Conservation (phyloP, 169 alveolate genomes). For the Pseudocohnilembus persalinus region DNA sequence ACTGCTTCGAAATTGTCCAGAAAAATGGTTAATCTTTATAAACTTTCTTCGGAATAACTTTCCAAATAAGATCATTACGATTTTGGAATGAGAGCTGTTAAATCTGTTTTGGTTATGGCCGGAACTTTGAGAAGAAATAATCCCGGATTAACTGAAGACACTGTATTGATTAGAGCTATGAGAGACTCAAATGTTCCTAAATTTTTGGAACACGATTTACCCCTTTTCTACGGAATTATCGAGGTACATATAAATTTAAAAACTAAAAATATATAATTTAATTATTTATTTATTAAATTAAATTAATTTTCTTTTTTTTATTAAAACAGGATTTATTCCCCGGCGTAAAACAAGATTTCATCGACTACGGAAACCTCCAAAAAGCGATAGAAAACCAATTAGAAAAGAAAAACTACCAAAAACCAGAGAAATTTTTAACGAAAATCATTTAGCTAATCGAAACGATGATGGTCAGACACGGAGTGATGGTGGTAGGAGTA, state of each 20-base stretch:
- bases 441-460: constrained; percentile 92
- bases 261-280: too few relatives aligned
- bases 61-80: constrained; percentile 88
- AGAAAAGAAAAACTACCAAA: constrained; percentile 61
- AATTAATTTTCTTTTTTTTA: too few relatives aligned
- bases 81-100: constrained; percentile 91
- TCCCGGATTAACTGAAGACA: constrained; percentile 78
- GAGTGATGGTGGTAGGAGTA: constrained; percentile 90
- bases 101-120: constrained; percentile 88
- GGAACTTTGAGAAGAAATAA: constrained; percentile 82
- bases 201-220: constrained; percentile 86
- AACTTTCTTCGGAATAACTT: constrained; percentile 83
- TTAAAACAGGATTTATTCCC: constrained; percentile 92
- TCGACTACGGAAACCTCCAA: constrained; percentile 81
- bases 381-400: constrained; percentile 83
- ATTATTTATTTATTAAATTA: too few relatives aligned
- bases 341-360: constrained; percentile 74
- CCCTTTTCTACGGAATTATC: constrained; percentile 83
- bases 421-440: constrained; percentile 84
- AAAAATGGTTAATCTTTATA: constrained; percentile 87
- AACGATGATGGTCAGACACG: constrained; percentile 93
- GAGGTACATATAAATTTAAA: too few relatives aligned
- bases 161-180: constrained; percentile 88
- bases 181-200: constrained; percentile 89
- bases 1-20: constrained; percentile 84